Evolutionary conservation across 2,329 filamentous ascomycete species (phyloP).

Genomic region (Xylariaceae sp.): DNA sequence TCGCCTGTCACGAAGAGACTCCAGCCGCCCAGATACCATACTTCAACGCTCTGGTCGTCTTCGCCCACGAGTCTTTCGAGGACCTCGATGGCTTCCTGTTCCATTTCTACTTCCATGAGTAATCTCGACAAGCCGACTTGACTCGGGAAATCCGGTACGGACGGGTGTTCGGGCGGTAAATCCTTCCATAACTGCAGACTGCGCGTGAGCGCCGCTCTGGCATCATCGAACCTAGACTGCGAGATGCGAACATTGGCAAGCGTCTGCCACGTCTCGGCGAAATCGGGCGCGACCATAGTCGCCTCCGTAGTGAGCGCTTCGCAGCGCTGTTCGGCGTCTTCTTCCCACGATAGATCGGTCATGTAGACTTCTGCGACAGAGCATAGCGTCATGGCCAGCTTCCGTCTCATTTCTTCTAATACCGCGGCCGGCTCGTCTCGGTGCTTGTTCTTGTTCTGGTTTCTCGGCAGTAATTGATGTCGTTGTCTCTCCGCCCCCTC

Average conservation of each 20-base stretch:
- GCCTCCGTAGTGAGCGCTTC: slow-evolving; percentile 88
- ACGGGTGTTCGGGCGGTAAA: slow-evolving; percentile 62
- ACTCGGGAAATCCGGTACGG: slow-evolving; percentile 78
- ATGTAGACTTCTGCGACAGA: slow-evolving; percentile 96
- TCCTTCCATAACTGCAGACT: slow-evolving; percentile 83
- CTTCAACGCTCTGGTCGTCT: slow-evolving; percentile 90
- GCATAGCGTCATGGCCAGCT: slow-evolving; percentile 87
- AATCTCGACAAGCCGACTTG: slow-evolving; percentile 78
- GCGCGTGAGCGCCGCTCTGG: slow-evolving; percentile 66
- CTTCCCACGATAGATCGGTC: slow-evolving; percentile 93
- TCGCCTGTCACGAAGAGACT: slow-evolving; percentile 75
- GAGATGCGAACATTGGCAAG: slow-evolving; percentile 91
- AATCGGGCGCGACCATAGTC: slow-evolving; percentile 72
- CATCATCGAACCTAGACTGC: slow-evolving; percentile 73
- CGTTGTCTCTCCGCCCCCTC: slow-evolving; percentile 36
- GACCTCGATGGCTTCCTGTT: slow-evolving; percentile 77
- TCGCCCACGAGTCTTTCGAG: slow-evolving; percentile 78
- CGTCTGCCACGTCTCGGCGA: slow-evolving; percentile 89
- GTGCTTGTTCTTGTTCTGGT: slow-evolving; percentile 19
- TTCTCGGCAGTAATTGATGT: no score
- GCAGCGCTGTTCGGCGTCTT: slow-evolving; percentile 82
- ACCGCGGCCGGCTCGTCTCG: slow-evolving; percentile 33
- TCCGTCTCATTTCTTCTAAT: slow-evolving; percentile 65
- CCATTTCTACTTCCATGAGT: slow-evolving; percentile 84
- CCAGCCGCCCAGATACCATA: slow-evolving; percentile 96